Evolutionary conservation across 371 early-diverging fungal species (phyloP).

Genomic region (Capillidium heterosporum): DNA sequence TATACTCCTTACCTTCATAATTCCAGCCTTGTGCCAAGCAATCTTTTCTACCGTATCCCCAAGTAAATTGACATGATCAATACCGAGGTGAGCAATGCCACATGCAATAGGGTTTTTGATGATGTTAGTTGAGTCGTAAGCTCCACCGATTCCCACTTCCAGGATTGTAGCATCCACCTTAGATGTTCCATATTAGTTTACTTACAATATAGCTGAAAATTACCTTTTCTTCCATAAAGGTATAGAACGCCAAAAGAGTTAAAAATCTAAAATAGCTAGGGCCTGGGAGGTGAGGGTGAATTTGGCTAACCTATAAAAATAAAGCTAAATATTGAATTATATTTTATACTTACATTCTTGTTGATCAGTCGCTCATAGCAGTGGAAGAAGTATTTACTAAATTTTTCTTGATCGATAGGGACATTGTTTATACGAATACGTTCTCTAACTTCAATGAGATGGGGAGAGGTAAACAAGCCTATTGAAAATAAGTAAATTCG

Average conservation of each 20-base stretch:
- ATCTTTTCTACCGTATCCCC: constrained; percentile 62
- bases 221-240: constrained; percentile 60
- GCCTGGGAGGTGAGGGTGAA: constrained; percentile 15
- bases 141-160: constrained; percentile 75
- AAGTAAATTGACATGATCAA: constrained; percentile 56
- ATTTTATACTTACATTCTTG: neutral
- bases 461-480: constrained; percentile 86
- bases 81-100: constrained; percentile 63
- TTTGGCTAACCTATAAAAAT: neutral
- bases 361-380: constrained; percentile 54
- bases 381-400: constrained; percentile 74
- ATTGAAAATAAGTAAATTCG: constrained; percentile 1
- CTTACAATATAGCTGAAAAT: neutral
- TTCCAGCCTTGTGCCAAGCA: constrained; percentile 90
- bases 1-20: constrained; percentile 38
- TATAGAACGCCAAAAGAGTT: constrained; percentile 74
- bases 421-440: constrained; percentile 80
- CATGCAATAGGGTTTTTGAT: constrained; percentile 48
- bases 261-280: constrained; percentile 84
- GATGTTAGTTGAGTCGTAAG: constrained; percentile 70
- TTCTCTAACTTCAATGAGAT: constrained; percentile 80
- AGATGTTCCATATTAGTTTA: neutral
- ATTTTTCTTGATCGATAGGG: constrained; percentile 52
- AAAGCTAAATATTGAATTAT: neutral
- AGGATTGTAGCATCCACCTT: constrained; percentile 58